Percentiles rank a stretch among this genome's conserved stretches.
Evolutionary conservation across 345 rosid genomes (phyloP).

Genomic region (Abelmoschus esculentus): DNA sequence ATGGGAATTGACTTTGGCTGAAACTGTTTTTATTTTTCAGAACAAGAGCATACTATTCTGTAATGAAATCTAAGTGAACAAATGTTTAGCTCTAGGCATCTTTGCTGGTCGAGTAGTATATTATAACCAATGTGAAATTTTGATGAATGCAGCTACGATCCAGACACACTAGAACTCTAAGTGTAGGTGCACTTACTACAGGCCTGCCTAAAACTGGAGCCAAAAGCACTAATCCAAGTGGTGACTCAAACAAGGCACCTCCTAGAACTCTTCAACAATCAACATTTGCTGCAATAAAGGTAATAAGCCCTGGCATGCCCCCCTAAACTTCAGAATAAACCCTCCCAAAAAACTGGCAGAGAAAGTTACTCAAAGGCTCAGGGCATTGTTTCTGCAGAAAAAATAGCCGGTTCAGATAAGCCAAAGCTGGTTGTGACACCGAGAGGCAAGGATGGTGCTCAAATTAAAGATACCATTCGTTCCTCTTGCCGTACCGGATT

Average conservation of each 20-base stretch:
- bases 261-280: conserved; percentile 12
- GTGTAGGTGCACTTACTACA: background rate
- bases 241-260: conserved; percentile 28
- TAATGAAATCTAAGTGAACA: background rate
- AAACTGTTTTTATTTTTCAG: background rate
- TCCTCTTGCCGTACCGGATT: conserved; percentile 8
- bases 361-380: conserved; percentile 25
- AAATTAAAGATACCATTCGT: background rate
- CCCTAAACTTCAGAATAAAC: conserved; percentile 31
- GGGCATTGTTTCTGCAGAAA: conserved; percentile 16
- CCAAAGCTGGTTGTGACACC: background rate
- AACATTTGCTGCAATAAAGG: conserved; percentile 26
- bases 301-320: conserved; percentile 24
- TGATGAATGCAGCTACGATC: conserved; percentile 41
- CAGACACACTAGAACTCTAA: background rate
- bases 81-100: background rate
- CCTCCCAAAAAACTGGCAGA: conserved; percentile 30
- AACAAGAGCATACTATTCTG: background rate
- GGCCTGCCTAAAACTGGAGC: conserved; percentile 27
- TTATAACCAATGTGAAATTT: conserved; percentile 5
- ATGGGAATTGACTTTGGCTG: background rate
- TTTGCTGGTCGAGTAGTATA: background rate
- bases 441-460: conserved; percentile 1
- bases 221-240: conserved; percentile 24
- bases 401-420: background rate